These are phyloP conservation scores for Capronia americana DNA, from an alignment of 2,329 filamentous ascomycete genomes.

Conservation along the genomic window DNA sequence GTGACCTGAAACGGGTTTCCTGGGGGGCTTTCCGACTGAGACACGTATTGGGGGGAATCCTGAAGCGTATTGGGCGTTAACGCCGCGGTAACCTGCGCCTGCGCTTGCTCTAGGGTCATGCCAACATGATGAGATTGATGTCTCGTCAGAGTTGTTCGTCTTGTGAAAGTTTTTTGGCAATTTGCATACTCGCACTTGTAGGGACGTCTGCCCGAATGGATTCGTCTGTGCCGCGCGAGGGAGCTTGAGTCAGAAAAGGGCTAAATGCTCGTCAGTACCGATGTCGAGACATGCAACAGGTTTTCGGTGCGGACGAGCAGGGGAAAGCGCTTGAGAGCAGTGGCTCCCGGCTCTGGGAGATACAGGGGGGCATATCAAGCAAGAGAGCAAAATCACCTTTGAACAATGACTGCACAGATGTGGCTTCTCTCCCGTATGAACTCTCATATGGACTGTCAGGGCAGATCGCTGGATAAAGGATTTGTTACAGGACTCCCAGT, in stretches of 20 bases:
- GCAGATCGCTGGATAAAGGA: conserved; percentile 97
- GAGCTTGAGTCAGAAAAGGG: conserved; percentile 97
- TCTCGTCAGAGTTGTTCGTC: conserved; percentile 89
- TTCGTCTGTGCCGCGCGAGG: conserved; percentile 87
- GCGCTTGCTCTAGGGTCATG: conserved; percentile 85
- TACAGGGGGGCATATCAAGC: conserved; percentile 11
- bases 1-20: conserved; percentile 76
- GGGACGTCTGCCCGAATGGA: conserved; percentile 92
- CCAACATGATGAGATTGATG: conserved; percentile 97
- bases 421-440: conserved; percentile 97
- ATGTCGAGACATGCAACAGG: neutral
- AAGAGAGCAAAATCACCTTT: conserved; percentile 69
- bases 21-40: conserved; percentile 52
- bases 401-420: conserved; percentile 97
- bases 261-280: conserved; percentile 54
- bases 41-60: conserved; percentile 46
- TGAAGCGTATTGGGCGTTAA: conserved; percentile 58
- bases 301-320: neutral
- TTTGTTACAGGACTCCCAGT: conserved; percentile 86
- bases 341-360: conserved; percentile 34
- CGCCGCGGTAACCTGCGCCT: conserved; percentile 85
- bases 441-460: conserved; percentile 90
- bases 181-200: conserved; percentile 98
- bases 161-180: conserved; percentile 98
- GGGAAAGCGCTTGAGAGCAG: neutral